Evolutionary conservation across 2,329 filamentous ascomycete genomes (phyloP), one percentile per base, ranked within the genome.

Genomic region (Ceratocystis papillata): DNA sequence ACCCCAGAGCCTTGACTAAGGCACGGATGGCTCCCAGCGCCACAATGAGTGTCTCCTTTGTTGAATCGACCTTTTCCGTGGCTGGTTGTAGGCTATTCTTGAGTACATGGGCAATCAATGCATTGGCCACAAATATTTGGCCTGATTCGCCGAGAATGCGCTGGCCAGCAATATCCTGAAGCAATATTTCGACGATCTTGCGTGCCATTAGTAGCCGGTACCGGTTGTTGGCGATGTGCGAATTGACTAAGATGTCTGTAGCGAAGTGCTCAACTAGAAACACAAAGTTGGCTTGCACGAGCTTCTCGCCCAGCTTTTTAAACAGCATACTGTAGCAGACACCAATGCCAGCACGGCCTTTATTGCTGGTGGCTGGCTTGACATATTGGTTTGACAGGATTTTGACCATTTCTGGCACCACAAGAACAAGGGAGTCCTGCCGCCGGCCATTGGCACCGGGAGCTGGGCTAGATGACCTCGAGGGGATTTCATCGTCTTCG

Each of bases 31-130:
- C 87, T 70, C 88, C 89, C 33, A 99, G 78, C 6, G 91, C 82
- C 17, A 87, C 87, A 61, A 90, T 87, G 48, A 99, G 77, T 1
- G 87, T 87, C 71, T 95, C 86, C 75, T 99, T 99, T 61, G 85
- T 87, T 5, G 94, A 94, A 74, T 97, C 93, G 1, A 88, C 84
- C 50, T 89, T 84, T 74, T 97, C 93, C 71, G 92, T 89, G 61
- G 96, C 77, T 4, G 87, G 87, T 74, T 96, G 90, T 0, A 94
- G 93, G 70, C 96, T 97, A 73, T 97, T 94, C 74, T 96, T 97
- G 62, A 99, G 80, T 59, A 96, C 81, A 67, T 90, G 87, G 73
- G 96, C 96, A 72, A 96, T 84, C 64, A 99, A 77, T 68, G 85
- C 84, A 71, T 86, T 90, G 5, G 90, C 89, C 33, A 90, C 91